Evolutionary conservation across 495 filamentous ascomycete species (phyloP).

Genomic region (Aspergillus indologenus): DNA sequence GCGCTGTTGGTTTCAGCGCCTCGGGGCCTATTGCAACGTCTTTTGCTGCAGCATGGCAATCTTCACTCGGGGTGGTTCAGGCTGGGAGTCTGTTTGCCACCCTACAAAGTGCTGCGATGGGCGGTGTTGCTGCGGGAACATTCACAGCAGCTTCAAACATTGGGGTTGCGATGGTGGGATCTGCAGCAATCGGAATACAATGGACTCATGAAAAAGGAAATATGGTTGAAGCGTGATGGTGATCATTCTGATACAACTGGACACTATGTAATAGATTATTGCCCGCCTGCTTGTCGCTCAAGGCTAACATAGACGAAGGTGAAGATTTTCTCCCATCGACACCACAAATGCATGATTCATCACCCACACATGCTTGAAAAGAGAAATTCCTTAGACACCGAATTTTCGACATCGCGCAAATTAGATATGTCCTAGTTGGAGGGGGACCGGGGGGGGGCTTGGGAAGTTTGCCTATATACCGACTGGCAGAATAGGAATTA

Average conservation of each 20-base stretch:
- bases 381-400: too few relatives aligned
- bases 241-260: not conserved
- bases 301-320: conserved; percentile 10
- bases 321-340: not conserved
- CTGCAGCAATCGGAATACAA: conserved; percentile 6
- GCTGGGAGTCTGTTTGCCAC: conserved; percentile 10
- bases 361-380: too few relatives aligned
- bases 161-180: conserved; percentile 12
- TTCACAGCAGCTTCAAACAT: conserved; percentile 12
- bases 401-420: too few relatives aligned
- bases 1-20: conserved; percentile 7
- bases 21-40: conserved; percentile 7
- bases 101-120: conserved; percentile 10
- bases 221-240: not conserved
- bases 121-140: conserved; percentile 11
- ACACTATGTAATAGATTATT: conserved; percentile 3
- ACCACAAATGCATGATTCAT: too few relatives aligned
- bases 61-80: conserved; percentile 8
- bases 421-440: too few relatives aligned
- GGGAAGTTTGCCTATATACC: too few relatives aligned
- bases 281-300: conserved; percentile 2
- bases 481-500: too few relatives aligned
- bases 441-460: too few relatives aligned
- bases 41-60: conserved; percentile 8
- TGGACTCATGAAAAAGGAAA: too few relatives aligned